Evolutionary conservation across 192 early-diverging fungal species (phyloP).

Genomic region (Radiomyces spectabilis): DNA sequence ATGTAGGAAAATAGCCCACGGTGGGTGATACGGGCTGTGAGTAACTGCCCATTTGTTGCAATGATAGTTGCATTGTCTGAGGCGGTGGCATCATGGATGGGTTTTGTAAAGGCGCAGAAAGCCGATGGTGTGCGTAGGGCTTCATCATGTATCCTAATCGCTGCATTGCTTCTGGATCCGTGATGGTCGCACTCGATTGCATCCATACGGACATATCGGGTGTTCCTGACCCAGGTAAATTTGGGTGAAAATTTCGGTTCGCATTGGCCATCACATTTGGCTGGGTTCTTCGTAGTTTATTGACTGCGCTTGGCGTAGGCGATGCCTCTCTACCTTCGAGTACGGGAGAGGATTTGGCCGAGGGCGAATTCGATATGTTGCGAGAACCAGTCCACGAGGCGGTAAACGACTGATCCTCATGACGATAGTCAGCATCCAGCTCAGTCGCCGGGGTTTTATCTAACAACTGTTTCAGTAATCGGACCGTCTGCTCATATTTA

Average conservation of each 20-base stretch:
- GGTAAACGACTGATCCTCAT: too few relatives aligned
- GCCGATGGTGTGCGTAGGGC: constrained; percentile 5
- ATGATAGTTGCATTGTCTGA: not conserved
- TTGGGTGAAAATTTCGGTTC: not conserved
- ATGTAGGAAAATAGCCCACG: not conserved
- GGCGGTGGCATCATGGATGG: not conserved
- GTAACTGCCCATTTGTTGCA: constrained; percentile 3
- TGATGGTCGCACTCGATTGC: too few relatives aligned
- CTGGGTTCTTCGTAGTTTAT: too few relatives aligned
- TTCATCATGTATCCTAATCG: not conserved
- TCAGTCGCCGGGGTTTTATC: constrained; percentile 4
- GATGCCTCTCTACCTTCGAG: too few relatives aligned
- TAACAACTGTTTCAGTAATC: not conserved
- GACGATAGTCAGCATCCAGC: not conserved
- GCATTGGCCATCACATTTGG: too few relatives aligned
- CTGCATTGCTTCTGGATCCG: not conserved
- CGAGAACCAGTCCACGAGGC: not conserved
- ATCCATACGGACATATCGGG: too few relatives aligned
- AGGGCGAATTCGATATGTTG: not conserved
- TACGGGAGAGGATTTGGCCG: too few relatives aligned
- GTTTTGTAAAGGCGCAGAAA: constrained; percentile 5
- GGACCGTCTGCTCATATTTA: too few relatives aligned
- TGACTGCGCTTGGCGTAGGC: too few relatives aligned
- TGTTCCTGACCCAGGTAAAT: too few relatives aligned
- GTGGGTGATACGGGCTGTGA: constrained; percentile 16